Evolutionary conservation across 768 basidiomycete genomes (phyloP), one percentile per base, ranked within the genome.

Genomic region (Tulasnella sp.): DNA sequence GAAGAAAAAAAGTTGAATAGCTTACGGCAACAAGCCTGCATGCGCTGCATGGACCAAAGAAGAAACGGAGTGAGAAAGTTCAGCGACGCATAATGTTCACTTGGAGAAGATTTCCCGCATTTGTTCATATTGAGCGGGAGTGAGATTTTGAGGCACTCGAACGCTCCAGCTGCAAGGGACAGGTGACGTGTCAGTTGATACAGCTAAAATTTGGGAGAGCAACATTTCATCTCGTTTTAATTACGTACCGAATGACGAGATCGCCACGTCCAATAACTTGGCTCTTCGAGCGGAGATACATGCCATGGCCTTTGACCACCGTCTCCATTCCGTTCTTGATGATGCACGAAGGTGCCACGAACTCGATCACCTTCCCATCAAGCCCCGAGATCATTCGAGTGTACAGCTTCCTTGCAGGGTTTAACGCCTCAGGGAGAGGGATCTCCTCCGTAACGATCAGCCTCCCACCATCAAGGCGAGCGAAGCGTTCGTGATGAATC

Each of bases 211-310:
- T 22, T 21, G 46, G 24, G 21, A 53, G 24, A 0, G 7, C 17
- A 2, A 17, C 10, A 19, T 55, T 41, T 4, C 2, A 17, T 27
- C 11, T 21, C 2, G 10, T 10, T 1, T 3, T 10, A 12, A 4
- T 9, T 25, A 73, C 78, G 63, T 66, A 85, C 83, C 76, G 78
- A 58, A 86, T 73, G 60, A 84, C 71, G 65, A 86, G 71, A 65
- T 83, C 81, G 17, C 84, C 83, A 64, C 78, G 75, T 34, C 80
- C 81, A 53, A 78, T 68, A 9, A 78, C 70, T 64, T 73, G 71
- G 9, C 79, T 76, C 29, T 75, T 70, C n/a, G 77, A 73, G 58
- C 78, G 70, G 46, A 81, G 72, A 42, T 82, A 82, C 84, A 86
- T 86, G n/a, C 84, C 84, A 54, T 78, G 80, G 43, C 80, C 82